Conservation (phyloP, 2,329 filamentous ascomycete species). For the Alternaria conjuncta region DNA sequence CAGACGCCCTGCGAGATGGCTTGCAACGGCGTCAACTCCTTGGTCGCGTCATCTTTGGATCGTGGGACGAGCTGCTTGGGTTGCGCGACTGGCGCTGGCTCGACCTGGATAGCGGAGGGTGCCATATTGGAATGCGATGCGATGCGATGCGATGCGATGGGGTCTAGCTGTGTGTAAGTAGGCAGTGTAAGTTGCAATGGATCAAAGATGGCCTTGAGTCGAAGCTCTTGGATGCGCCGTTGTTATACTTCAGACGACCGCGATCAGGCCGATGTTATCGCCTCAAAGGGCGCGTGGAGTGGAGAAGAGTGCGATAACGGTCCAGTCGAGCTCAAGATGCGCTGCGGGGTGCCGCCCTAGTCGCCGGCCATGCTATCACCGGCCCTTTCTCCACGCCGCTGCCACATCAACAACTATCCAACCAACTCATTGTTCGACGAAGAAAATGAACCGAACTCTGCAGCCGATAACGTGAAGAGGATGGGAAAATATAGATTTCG, state of each 20-base stretch:
- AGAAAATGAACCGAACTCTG: neutral
- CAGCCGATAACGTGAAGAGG: neutral
- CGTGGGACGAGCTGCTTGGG: conserved; percentile 28
- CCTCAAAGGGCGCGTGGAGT: neutral
- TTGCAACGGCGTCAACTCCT: conserved; percentile 45
- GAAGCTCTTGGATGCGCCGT: neutral
- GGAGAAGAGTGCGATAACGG: neutral
- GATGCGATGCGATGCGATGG: neutral
- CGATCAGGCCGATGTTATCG: neutral
- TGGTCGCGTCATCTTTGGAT: conserved; percentile 27
- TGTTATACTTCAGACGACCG: neutral
- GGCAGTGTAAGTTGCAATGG: neutral
- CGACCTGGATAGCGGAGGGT: conserved; percentile 35
- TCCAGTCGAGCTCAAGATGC: neutral
- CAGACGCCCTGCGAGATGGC: conserved; percentile 56
- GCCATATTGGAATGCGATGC: conserved; percentile 30
- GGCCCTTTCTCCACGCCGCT: neutral
- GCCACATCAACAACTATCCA: neutral
- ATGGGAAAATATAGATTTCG: too few species aligned
- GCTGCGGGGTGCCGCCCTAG: neutral
- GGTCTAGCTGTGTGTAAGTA: neutral
- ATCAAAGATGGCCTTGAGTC: neutral
- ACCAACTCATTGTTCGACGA: neutral
- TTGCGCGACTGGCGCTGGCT: conserved; percentile 10
- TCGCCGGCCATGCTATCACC: neutral